phyloP scores from a whole-genome alignment of 2,329 filamentous ascomycete genomes.

The Cryphonectria naterciae region DNA sequence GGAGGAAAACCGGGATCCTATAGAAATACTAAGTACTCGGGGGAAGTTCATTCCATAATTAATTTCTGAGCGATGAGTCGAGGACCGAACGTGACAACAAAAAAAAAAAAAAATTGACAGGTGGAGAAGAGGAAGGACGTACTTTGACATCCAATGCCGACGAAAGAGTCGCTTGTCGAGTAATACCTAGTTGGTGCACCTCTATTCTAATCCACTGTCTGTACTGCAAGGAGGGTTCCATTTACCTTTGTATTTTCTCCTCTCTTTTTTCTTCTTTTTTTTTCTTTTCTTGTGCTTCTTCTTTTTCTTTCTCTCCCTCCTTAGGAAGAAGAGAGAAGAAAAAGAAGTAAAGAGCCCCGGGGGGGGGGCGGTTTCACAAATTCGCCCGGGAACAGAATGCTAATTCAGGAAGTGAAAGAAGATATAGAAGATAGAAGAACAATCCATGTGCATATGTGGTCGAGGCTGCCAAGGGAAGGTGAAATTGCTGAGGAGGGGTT shows the following conservation, averaged over 20 bases:
- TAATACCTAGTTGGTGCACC: background rate
- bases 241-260: background rate
- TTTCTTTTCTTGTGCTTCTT: too few species aligned
- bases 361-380: background rate
- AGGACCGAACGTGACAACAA: background rate
- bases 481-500: background rate
- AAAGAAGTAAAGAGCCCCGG: background rate
- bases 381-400: background rate
- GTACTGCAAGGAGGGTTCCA: background rate
- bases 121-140: background rate
- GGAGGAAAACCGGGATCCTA: constrained; percentile 2
- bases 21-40: constrained; percentile 17
- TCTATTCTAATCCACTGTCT: background rate
- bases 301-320: too few species aligned
- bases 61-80: background rate
- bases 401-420: background rate
- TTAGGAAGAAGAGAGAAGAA: background rate
- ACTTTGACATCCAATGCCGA: background rate
- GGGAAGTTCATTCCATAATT: constrained; percentile 2
- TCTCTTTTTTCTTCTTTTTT: too few species aligned
- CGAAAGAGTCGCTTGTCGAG: background rate
- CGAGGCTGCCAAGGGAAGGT: background rate
- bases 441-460: background rate
- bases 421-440: background rate
- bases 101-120: too few species aligned